Evolutionary conservation across 805 yeast species (phyloP), one percentile per base, ranked within the genome.

Genomic region (Metschnikowia gelsemii): DNA sequence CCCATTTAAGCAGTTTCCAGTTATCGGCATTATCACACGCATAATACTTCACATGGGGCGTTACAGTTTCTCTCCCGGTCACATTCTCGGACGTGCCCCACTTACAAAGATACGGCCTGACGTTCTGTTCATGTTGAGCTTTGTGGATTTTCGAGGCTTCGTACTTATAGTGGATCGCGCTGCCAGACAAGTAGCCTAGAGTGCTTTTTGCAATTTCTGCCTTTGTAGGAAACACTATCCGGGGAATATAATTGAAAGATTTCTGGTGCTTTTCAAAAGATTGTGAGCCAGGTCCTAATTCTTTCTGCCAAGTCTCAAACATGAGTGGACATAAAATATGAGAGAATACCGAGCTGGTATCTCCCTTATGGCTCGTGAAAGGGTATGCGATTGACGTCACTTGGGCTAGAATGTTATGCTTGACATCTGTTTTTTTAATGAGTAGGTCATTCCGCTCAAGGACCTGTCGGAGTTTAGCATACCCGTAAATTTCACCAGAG

Each of bases 41-140:
- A 51, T 84, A 79, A 23, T 85, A 76, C 59, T 87, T 87, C 11
- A 82, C 80, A 61, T 87, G 96, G 1, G 82, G 79, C 2, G 82
- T 74, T 8, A 73, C 65, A 1, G 56, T 40, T 43, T 61, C 62
- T 24, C 75, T 40, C 23, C 70, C 71, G 0, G 68, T 58, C 1
- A 40, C 32, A 3, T 34, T 20, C 0, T 36, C 43, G 2, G 46
- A 16, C 4, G 55, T 38, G 7, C 58, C 56, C 84, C 86, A 79
- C 38, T 57, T 59, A 47, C 70, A 52, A n/a, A 81, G 57, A 38
- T 66, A 66, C 1, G 72, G 70, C 29, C 55, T 53, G 13, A 83
- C 48, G 12, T 59, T 61, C 45, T 70, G 66, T 5, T 57, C 47
- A 43, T 72, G 66, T 37, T 78, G 83, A 12, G 58, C 49, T 25